phyloP scores from a whole-genome alignment of 106 monocot species.

The Narthecium ossifragum region DNA sequence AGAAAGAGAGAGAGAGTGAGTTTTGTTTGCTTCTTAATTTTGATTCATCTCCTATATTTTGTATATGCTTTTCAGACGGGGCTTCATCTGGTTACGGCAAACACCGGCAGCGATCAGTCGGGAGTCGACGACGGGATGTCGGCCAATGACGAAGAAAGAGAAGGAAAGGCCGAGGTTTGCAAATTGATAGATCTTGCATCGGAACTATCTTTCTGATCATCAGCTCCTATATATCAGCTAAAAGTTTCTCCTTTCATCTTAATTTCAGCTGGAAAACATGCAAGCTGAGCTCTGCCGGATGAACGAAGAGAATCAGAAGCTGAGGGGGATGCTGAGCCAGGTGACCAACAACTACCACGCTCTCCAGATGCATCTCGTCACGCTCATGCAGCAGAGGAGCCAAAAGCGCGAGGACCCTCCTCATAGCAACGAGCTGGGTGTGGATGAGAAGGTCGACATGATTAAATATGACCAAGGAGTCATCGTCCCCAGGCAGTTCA shows the following conservation, averaged over 20 bases:
- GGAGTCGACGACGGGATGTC: slow-evolving; percentile 49
- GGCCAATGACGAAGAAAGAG: slow-evolving; percentile 37
- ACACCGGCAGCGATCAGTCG: slow-evolving; percentile 66
- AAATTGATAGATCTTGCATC: background rate
- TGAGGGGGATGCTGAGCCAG: slow-evolving; percentile 24
- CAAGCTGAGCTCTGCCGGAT: slow-evolving; percentile 25
- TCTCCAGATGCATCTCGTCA: slow-evolving; percentile 28
- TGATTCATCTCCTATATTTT: background rate
- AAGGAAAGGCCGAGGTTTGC: slow-evolving; percentile 45
- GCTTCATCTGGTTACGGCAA: slow-evolving; percentile 44
- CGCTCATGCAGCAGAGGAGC: slow-evolving; percentile 29
- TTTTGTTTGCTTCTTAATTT: background rate
- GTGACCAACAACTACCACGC: slow-evolving; percentile 30
- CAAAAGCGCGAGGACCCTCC: background rate
- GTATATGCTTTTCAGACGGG: slow-evolving; percentile 29
- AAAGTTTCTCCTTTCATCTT: background rate
- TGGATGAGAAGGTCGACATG: background rate
- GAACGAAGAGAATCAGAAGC: slow-evolving; percentile 43
- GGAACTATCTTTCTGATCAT: background rate
- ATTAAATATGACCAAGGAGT: slow-evolving; percentile 7
- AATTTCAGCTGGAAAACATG: slow-evolving; percentile 25
- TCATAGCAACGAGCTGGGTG: background rate
- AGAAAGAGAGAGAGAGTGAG: too few relatives aligned
- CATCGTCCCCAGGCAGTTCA: slow-evolving; percentile 69
- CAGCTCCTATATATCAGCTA: background rate